Conservation (phyloP, 345 rosid genomes). For the Syzygium grande region DNA sequence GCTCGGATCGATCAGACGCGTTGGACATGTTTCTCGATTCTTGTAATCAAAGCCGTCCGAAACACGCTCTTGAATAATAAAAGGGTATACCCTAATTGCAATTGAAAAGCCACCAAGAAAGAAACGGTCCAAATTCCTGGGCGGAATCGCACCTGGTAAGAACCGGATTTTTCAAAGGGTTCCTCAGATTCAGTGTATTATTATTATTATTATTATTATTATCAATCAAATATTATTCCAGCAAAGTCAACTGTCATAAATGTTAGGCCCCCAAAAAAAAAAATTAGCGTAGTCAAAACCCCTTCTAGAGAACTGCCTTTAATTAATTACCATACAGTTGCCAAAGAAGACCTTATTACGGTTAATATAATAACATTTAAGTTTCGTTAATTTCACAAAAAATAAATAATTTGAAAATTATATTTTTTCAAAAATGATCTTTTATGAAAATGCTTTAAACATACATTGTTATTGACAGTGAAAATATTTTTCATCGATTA, state of each 20-base stretch:
- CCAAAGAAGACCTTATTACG: background rate
- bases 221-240: background rate
- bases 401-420: background rate
- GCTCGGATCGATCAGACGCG: background rate
- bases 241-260: background rate
- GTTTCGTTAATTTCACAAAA: fast-evolving
- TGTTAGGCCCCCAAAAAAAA: background rate
- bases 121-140: background rate
- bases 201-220: background rate
- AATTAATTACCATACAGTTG: background rate
- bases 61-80: background rate
- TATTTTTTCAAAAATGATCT: background rate
- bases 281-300: background rate
- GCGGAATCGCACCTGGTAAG: background rate
- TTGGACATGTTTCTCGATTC: background rate
- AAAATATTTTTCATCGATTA: background rate
- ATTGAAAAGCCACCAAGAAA: background rate
- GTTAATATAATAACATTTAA: too few relatives aligned
- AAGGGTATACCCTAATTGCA: background rate
- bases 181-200: background rate
- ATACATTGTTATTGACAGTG: too few relatives aligned
- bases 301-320: background rate
- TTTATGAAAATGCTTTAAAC: too few relatives aligned
- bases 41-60: background rate
- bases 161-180: background rate